phyloP scores from a whole-genome alignment of 2,329 filamentous ascomycete genomes.

The Mariannaea sp. region DNA sequence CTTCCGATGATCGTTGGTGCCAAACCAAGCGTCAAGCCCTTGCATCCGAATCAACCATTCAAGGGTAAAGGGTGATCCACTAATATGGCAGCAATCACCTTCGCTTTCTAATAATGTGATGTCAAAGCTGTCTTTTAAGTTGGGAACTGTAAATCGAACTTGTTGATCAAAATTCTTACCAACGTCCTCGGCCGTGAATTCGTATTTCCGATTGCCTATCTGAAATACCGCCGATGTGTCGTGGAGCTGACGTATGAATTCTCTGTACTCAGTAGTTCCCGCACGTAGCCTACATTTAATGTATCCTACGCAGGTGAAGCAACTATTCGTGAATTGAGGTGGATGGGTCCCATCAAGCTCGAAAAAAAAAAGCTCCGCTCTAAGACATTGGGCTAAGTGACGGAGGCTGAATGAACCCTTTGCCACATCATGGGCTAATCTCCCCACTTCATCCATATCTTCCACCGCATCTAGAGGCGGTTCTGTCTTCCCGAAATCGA shows the following conservation, averaged over 20 bases:
- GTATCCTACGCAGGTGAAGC: constrained; percentile 14
- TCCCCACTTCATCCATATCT: constrained; percentile 13
- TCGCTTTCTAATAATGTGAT: constrained; percentile 1
- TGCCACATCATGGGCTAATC: constrained; percentile 1
- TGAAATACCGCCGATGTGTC: background rate
- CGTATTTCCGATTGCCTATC: constrained; percentile 7
- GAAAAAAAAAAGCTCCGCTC: constrained; percentile 21
- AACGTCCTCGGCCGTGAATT: constrained; percentile 3
- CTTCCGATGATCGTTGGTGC: constrained; percentile 15
- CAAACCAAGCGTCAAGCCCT: constrained; percentile 13
- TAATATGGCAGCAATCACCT: constrained; percentile 11
- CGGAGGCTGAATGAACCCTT: constrained; percentile 2
- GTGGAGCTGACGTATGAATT: constrained; percentile 2
- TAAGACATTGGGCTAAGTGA: constrained; percentile 12
- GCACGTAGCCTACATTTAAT: constrained; percentile 13
- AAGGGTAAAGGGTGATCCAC: constrained; percentile 20
- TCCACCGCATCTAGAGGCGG: constrained; percentile 17
- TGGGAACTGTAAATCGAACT: constrained; percentile 14
- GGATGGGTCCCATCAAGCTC: constrained; percentile 11
- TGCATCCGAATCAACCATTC: constrained; percentile 17
- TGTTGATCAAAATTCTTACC: background rate
- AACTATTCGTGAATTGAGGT: constrained; percentile 8
- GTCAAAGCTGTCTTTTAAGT: background rate
- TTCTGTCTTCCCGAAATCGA: constrained; percentile 13
- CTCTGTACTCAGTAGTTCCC: constrained; percentile 9